Evolutionary conservation across 2,329 filamentous ascomycete genomes (phyloP), one percentile per base, ranked within the genome.

Genomic region (Colletotrichum sp.): DNA sequence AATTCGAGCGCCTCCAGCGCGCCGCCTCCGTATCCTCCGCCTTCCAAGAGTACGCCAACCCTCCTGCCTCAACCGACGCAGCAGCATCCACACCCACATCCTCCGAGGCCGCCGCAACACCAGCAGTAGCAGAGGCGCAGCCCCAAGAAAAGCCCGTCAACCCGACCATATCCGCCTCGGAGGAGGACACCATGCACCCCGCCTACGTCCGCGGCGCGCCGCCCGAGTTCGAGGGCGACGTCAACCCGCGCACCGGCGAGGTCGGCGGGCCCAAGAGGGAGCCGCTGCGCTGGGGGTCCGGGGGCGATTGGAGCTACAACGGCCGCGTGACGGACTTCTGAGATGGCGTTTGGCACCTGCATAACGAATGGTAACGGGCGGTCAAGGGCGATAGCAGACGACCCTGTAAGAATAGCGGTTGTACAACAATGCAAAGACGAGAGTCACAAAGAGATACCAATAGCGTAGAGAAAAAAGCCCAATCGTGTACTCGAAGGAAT

Each of bases 201-300:
- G 92, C 95, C 83, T 86, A 96, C 73, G 89, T 93, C 78, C 88
- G 92, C 78, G 96, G 96, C 43, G 94, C 96, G 59, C 91, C 93
- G 81, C 96, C 97, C 3, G 96, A 99, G 86, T 99, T 99, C 81
- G 93, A 96, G 79, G 97, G 97, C 74, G 96, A 99, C 70, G 90
- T 89, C 71, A 99, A 99, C 84, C 97, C 97, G 4, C 94, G 93
- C 88, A 99, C 97, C 2, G 97, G 97, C 28, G 97, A 99, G 89
- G 92, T 98, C 13, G 97, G 97, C 7, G 97, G 97, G 1, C 97
- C 97, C 7, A 99, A 99, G 92, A 99, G 98, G 82, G 96, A 99
- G 86, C 97, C 97, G 67, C 82, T 99, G 82, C 88, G 96, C 80
- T 98, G 96, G 96, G 96, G 96, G 1, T 88, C 90, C 21, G 83